Evolutionary conservation across 2,329 filamentous ascomycete genomes (phyloP).

Genomic region (Sodiomyces alkalinus): DNA sequence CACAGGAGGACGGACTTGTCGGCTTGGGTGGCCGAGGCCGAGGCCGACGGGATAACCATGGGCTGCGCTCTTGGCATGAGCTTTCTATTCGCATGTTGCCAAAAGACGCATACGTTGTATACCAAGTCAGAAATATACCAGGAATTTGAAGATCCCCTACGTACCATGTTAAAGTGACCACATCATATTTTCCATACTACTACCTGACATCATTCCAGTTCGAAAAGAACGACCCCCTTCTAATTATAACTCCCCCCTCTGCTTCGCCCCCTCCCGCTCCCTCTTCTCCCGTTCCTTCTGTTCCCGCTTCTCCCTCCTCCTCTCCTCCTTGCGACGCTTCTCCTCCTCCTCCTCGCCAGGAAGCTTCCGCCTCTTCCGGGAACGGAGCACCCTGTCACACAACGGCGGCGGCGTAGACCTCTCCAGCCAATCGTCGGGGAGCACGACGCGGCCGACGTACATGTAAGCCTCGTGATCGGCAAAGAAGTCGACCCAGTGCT

Average conservation of each 20-base stretch:
- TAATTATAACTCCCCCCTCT: background rate
- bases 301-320: constrained; percentile 2
- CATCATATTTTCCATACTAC: no score
- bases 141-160: no score
- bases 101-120: constrained; percentile 1
- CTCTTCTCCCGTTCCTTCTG: constrained; percentile 1
- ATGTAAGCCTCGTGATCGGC: constrained; percentile 65
- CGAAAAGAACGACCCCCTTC: no score
- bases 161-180: no score
- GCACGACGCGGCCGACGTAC: constrained; percentile 59
- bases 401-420: constrained; percentile 46
- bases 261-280: background rate
- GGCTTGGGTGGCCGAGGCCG: no score
- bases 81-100: no score
- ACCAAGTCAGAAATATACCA: no score
- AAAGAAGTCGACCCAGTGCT: constrained; percentile 79
- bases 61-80: no score
- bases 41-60: no score
- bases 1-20: no score
- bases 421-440: constrained; percentile 44
- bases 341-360: constrained; percentile 26
- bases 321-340: constrained; percentile 3
- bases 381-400: constrained; percentile 54
- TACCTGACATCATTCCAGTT: background rate
- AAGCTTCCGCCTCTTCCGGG: constrained; percentile 37